phyloP scores from a whole-genome alignment of 2,329 filamentous ascomycete genomes.

The Pseudohalonectria lignicola region DNA sequence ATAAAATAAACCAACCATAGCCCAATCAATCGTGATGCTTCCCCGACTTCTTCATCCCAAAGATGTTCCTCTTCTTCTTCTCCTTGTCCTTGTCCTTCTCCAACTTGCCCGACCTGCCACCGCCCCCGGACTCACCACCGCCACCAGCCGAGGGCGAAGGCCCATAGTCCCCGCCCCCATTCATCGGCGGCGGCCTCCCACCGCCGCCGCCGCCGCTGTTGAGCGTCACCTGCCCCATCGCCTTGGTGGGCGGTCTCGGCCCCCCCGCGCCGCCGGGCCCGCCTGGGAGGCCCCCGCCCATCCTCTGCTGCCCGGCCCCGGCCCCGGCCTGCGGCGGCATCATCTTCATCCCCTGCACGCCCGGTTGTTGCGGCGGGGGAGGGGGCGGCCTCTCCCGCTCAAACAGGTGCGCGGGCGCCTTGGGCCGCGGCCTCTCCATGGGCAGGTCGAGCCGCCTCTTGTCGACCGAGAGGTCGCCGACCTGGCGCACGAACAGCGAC shows the following conservation, averaged over 20 bases:
- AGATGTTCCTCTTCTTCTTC: slow-evolving; percentile 23
- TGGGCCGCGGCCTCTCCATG: slow-evolving; percentile 66
- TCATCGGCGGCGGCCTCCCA: slow-evolving; percentile 5
- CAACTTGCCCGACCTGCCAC: slow-evolving; percentile 25
- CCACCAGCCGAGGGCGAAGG: slow-evolving; percentile 11
- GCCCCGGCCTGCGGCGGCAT: slow-evolving; percentile 2
- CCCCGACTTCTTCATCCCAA: slow-evolving; percentile 19
- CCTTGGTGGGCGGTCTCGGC: slow-evolving; percentile 36
- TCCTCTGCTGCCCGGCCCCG: slow-evolving; percentile 3
- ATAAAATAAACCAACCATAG: background rate
- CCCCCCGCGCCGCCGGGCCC: slow-evolving; percentile 17
- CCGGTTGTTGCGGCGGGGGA: slow-evolving; percentile 20
- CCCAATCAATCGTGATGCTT: too few relatives aligned
- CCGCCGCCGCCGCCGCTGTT: slow-evolving; percentile 14
- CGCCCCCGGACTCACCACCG: slow-evolving; percentile 5
- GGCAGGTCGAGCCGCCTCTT: slow-evolving; percentile 71
- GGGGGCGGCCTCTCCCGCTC: slow-evolving; percentile 54
- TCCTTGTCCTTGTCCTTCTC: slow-evolving; percentile 34
- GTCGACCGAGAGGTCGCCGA: slow-evolving; percentile 68
- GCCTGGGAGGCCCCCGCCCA: slow-evolving; percentile 3
- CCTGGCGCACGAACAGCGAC: slow-evolving; percentile 68
- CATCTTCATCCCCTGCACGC: background rate
- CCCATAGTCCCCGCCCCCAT: slow-evolving; percentile 7
- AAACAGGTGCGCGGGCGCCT: slow-evolving; percentile 77
- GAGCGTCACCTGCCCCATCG: slow-evolving; percentile 45